Conservation (phyloP, 139 green algal genomes). For the Chlamydomonas sp. region DNA sequence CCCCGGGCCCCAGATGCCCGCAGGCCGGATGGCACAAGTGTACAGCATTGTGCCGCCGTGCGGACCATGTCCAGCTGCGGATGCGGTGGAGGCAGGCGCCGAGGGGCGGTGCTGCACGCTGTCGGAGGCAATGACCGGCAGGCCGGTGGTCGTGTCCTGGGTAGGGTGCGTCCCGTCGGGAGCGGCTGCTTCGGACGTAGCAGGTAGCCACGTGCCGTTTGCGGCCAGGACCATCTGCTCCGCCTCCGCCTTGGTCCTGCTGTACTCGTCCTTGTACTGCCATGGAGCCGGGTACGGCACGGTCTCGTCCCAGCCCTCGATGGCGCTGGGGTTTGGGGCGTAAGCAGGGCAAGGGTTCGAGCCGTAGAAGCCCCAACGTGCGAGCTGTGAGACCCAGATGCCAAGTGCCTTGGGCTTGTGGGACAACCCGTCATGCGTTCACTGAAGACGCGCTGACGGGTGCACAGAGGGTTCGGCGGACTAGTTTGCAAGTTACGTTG, state of each 20-base stretch:
- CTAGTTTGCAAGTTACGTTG: too few relatives aligned
- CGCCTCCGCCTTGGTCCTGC: constrained; percentile 27
- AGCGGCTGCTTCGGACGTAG: not conserved
- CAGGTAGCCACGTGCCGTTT: constrained; percentile 3
- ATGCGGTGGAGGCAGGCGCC: not conserved
- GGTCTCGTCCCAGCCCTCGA: constrained; percentile 47
- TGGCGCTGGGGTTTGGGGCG: constrained; percentile 6
- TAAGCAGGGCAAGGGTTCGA: not conserved
- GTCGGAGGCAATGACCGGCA: too few relatives aligned
- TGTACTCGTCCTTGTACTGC: constrained; percentile 42
- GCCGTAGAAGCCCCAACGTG: not conserved
- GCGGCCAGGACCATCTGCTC: constrained; percentile 29
- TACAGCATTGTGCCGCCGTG: not conserved
- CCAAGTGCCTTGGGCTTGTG: not conserved
- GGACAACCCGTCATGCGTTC: not conserved
- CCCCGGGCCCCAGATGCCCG: constrained; percentile 47
- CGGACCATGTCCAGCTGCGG: not conserved
- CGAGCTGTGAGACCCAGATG: not conserved
- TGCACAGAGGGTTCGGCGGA: too few relatives aligned
- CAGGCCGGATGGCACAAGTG: constrained; percentile 43
- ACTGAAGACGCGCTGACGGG: too few relatives aligned
- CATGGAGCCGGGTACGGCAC: constrained; percentile 34
- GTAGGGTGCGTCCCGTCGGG: too few relatives aligned
- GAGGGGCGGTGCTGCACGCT: not conserved
- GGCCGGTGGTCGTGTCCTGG: too few relatives aligned